Evolutionary conservation across 495 filamentous ascomycete species (phyloP).

Genomic region (Annulohypoxylon stygium): DNA sequence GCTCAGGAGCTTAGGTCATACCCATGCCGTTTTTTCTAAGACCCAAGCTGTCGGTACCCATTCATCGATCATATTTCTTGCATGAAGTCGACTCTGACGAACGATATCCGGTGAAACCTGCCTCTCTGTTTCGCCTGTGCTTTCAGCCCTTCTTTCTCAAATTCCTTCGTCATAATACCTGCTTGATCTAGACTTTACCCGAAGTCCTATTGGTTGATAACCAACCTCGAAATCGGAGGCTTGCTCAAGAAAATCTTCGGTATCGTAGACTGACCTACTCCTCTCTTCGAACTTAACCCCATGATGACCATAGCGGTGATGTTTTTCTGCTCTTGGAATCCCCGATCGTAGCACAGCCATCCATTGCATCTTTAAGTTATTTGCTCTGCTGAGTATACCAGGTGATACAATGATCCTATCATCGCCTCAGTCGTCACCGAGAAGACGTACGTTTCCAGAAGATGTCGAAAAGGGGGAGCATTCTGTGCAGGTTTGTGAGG

Average conservation of each 20-base stretch:
- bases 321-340: slow-evolving; percentile 8
- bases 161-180: slow-evolving; percentile 23
- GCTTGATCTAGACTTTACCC: neutral
- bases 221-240: slow-evolving; percentile 8
- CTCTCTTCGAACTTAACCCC: slow-evolving; percentile 18
- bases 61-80: slow-evolving; percentile 17
- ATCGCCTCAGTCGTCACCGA: slow-evolving; percentile 44
- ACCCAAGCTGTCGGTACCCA: slow-evolving; percentile 40
- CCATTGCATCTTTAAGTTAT: slow-evolving; percentile 12
- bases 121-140: slow-evolving; percentile 31
- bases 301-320: slow-evolving; percentile 21
- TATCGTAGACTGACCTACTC: slow-evolving; percentile 13
- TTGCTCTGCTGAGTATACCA: slow-evolving; percentile 27
- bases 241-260: slow-evolving; percentile 5
- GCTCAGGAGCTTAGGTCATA: slow-evolving; percentile 30
- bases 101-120: slow-evolving; percentile 27
- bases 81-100: slow-evolving; percentile 16
- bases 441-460: slow-evolving; percentile 20
- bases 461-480: slow-evolving; percentile 15
- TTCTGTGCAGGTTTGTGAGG: slow-evolving; percentile 13
- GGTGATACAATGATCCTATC: slow-evolving; percentile 43
- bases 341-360: slow-evolving; percentile 29
- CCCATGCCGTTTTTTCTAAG: slow-evolving; percentile 43
- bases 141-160: slow-evolving; percentile 29
- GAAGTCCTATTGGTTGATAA: slow-evolving; percentile 18